Evolutionary conservation across 768 basidiomycete genomes (phyloP).

Genomic region (Sporobolomyces pararoseus): DNA sequence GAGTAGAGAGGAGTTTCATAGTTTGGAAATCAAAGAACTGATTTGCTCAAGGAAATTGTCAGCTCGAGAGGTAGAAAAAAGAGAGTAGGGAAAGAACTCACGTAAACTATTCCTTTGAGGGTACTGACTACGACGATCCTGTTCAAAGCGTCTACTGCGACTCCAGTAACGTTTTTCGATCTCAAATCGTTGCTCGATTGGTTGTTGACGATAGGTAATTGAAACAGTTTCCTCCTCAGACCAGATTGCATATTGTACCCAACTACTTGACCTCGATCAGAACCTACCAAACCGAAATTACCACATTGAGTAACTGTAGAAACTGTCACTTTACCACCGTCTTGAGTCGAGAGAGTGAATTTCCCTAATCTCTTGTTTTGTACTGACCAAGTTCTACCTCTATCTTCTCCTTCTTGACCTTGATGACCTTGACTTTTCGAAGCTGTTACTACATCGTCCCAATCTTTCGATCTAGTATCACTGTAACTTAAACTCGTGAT

Average conservation of each 20-base stretch:
- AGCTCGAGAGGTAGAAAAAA: not conserved
- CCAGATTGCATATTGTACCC: constrained; percentile 99
- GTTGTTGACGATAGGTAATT: constrained; percentile 37
- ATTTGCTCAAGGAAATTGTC: not conserved
- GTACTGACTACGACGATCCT: constrained; percentile 75
- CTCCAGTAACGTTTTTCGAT: constrained; percentile 65
- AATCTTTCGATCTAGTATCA: constrained; percentile 77
- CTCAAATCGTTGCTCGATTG: constrained; percentile 52
- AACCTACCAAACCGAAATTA: constrained; percentile 84
- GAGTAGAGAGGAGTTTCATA: constrained; percentile 64
- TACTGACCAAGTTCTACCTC: constrained; percentile 84
- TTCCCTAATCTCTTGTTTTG: constrained; percentile 75
- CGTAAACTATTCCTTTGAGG: constrained; percentile 81
- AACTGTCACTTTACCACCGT: constrained; percentile 56
- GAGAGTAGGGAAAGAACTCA: constrained; percentile 51
- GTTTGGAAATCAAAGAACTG: constrained; percentile 98
- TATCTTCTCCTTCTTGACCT: constrained; percentile 73
- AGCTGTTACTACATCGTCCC: constrained; percentile 93
- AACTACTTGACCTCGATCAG: constrained; percentile 70
- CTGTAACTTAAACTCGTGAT: constrained; percentile 71
- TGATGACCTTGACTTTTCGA: too few relatives aligned
- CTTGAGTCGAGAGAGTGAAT: constrained; percentile 61
- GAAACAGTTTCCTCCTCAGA: constrained; percentile 70
- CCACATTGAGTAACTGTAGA: constrained; percentile 91
- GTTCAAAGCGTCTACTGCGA: constrained; percentile 83